Conservation (phyloP, 1,139 yeast species). For the Hyphopichia pseudoburtonii region DNA sequence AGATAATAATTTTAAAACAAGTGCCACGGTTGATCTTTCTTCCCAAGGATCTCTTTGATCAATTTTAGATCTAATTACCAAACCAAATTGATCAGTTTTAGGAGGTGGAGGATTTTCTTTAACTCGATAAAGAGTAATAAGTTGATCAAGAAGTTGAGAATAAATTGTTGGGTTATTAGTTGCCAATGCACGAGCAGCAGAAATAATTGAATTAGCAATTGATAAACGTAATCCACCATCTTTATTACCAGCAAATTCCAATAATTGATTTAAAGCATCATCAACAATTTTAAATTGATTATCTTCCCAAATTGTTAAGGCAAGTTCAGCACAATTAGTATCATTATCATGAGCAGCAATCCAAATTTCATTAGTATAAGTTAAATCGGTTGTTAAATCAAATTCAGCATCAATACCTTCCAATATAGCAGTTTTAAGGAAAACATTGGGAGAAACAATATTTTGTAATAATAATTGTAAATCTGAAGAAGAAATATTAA, state of each 20-base stretch:
- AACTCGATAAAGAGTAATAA: slow-evolving; percentile 56
- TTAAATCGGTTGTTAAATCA: slow-evolving; percentile 59
- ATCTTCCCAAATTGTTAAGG: slow-evolving; percentile 84
- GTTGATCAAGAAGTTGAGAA: slow-evolving; percentile 32
- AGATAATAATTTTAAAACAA: slow-evolving; percentile 61
- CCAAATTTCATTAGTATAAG: slow-evolving; percentile 70
- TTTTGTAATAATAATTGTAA: slow-evolving; percentile 58
- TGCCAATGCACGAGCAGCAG: slow-evolving; percentile 36
- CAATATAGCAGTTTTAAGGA: slow-evolving; percentile 75
- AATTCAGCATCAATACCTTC: slow-evolving; percentile 88
- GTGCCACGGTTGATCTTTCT: slow-evolving; percentile 77
- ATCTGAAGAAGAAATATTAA: slow-evolving; percentile 57
- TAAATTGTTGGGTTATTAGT: slow-evolving; percentile 28
- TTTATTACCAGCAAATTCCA: slow-evolving; percentile 47
- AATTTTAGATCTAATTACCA: slow-evolving; percentile 61
- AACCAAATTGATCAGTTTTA: slow-evolving; percentile 73
- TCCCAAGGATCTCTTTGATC: slow-evolving; percentile 79
- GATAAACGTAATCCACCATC: slow-evolving; percentile 71
- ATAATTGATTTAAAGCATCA: slow-evolving; percentile 46
- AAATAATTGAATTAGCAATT: slow-evolving; percentile 60
- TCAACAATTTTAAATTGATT: slow-evolving; percentile 52
- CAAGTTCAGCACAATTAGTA: slow-evolving; percentile 59
- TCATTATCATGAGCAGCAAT: slow-evolving; percentile 78
- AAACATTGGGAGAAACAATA: slow-evolving; percentile 59
- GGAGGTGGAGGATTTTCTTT: slow-evolving; percentile 79